phyloP scores from a whole-genome alignment of 2,329 filamentous ascomycete species.

The Alternaria sp. region DNA sequence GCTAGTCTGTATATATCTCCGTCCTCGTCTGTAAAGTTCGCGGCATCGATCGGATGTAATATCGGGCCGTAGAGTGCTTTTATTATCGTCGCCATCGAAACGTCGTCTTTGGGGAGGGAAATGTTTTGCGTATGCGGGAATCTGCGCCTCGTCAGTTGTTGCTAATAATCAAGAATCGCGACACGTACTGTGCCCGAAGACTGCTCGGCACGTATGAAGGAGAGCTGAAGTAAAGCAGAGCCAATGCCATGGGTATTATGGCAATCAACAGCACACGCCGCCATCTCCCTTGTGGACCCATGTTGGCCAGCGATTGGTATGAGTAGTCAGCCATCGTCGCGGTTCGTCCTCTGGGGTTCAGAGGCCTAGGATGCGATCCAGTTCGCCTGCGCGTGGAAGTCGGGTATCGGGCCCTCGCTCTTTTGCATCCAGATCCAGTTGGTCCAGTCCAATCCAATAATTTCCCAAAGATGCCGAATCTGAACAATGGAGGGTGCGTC shows the following conservation, averaged over 20 bases:
- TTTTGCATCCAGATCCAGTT: not conserved
- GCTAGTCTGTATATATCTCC: conserved; percentile 42
- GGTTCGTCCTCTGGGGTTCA: not conserved
- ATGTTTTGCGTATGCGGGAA: conserved; percentile 35
- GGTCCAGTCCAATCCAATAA: not conserved
- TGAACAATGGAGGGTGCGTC: not conserved
- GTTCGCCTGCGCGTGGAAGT: not conserved
- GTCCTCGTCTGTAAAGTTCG: conserved; percentile 49
- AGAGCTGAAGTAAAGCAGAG: conserved; percentile 41
- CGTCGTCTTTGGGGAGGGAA: conserved; percentile 34
- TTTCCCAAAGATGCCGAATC: not conserved
- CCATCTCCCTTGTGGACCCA: conserved; percentile 46
- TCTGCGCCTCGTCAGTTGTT: conserved; percentile 15
- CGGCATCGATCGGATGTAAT: conserved; percentile 43
- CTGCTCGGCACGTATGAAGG: conserved; percentile 29
- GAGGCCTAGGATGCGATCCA: not conserved
- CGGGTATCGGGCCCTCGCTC: not conserved
- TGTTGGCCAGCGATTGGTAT: conserved; percentile 39
- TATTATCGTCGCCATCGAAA: conserved; percentile 46
- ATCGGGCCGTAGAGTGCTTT: conserved; percentile 47
- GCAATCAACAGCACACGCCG: conserved; percentile 42
- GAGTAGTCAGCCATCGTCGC: conserved; percentile 34
- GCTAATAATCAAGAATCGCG: not conserved
- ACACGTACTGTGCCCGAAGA: conserved; percentile 33
- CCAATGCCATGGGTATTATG: conserved; percentile 37